These are phyloP conservation scores for Fusarium veterinarium DNA, from an alignment of 2,329 filamentous ascomycete species.

Conservation along the genomic window DNA sequence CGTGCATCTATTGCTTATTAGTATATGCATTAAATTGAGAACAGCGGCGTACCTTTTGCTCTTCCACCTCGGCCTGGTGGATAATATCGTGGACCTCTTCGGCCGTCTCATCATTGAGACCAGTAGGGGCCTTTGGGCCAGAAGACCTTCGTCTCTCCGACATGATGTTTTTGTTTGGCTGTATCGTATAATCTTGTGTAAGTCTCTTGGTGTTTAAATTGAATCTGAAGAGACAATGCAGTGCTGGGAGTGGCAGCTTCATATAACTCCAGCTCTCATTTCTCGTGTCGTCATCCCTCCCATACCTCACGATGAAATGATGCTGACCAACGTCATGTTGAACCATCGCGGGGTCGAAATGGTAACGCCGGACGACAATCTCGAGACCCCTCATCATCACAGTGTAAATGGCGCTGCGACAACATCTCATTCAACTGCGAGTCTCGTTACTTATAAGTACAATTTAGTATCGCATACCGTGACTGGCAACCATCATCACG, in stretches of 20 bases:
- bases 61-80: slow-evolving; percentile 49
- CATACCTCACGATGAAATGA: slow-evolving; percentile 30
- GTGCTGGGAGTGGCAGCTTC: not conserved
- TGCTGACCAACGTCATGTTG: slow-evolving; percentile 44
- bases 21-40: fast-evolving
- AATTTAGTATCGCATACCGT: not conserved
- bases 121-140: slow-evolving; percentile 30
- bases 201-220: not conserved
- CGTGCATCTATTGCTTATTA: slow-evolving; percentile 36
- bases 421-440: not conserved
- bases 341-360: slow-evolving; percentile 24
- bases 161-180: slow-evolving; percentile 8
- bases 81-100: slow-evolving; percentile 51
- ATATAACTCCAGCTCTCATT: slow-evolving; percentile 32
- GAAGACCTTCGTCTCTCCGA: slow-evolving; percentile 27
- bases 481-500: not conserved
- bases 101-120: slow-evolving; percentile 48
- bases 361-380: slow-evolving; percentile 33
- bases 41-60: slow-evolving; percentile 41
- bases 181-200: not conserved
- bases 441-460: not conserved
- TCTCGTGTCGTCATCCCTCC: slow-evolving; percentile 34
- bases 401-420: slow-evolving; percentile 35
- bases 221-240: not conserved
- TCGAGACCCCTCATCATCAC: slow-evolving; percentile 38